Percentiles rank a stretch among this genome's conserved stretches.
phyloP scores from a whole-genome alignment of 768 basidiomycete genomes.

The Mycena crocata region DNA sequence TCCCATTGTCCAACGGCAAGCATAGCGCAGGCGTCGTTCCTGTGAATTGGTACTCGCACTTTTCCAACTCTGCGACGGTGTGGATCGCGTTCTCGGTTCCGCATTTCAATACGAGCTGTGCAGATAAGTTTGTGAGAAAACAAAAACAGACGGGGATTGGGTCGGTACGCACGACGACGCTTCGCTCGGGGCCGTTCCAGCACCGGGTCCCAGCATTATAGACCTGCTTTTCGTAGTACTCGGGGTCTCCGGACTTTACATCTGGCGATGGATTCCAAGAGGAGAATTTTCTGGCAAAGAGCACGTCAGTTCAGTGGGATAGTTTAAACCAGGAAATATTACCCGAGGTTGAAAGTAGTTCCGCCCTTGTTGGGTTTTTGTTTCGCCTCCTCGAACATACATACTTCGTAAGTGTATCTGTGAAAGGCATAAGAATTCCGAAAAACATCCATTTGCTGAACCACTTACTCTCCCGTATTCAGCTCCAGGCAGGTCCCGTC shows the following conservation, averaged over 20 bases:
- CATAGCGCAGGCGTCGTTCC: conserved; percentile 91
- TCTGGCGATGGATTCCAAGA: conserved; percentile 81
- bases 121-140: neutral
- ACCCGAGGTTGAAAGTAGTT: conserved; percentile 85
- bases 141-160: neutral
- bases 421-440: neutral
- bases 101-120: conserved; percentile 85
- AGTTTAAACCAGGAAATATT: conserved; percentile 39
- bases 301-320: neutral
- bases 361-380: conserved; percentile 92
- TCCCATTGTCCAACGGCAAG: conserved; percentile 60
- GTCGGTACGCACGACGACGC: conserved; percentile 69
- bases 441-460: neutral
- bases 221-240: conserved; percentile 84
- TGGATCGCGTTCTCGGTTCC: conserved; percentile 86
- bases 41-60: conserved; percentile 93
- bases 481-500: conserved; percentile 83
- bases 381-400: conserved; percentile 87
- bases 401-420: conserved; percentile 95
- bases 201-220: conserved; percentile 91
- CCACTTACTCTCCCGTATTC: conserved; percentile 89
- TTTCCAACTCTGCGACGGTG: conserved; percentile 89
- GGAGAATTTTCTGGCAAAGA: conserved; percentile 68
- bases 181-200: conserved; percentile 96
- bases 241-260: conserved; percentile 68